Evolutionary conservation across 2,329 filamentous ascomycete genomes (phyloP).

Genomic region (Xylariomycetidae sp.): DNA sequence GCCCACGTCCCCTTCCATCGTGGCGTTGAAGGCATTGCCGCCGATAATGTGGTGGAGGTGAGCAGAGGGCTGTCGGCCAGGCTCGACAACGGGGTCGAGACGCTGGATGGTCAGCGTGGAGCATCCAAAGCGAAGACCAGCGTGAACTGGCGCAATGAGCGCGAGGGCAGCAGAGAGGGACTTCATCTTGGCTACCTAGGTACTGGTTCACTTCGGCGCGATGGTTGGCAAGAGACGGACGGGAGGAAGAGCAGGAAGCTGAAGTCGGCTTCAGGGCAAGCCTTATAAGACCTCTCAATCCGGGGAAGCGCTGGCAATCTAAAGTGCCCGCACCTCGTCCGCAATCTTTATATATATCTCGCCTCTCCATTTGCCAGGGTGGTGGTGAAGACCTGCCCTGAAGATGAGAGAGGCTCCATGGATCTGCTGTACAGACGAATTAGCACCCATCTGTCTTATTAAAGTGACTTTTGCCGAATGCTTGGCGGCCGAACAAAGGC

Average conservation of each 20-base stretch:
- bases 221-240: conserved; percentile 1
- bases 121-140: conserved; percentile 25
- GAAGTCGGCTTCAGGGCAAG: background rate
- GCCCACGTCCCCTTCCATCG: conserved; percentile 23
- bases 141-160: conserved; percentile 22
- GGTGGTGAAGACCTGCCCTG: conserved; percentile 5
- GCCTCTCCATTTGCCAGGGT: background rate
- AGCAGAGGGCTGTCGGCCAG: conserved; percentile 20
- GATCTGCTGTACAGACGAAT: conserved; percentile 12
- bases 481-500: conserved; percentile 12
- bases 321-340: background rate
- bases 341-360: background rate
- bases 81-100: conserved; percentile 25
- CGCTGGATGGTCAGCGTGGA: conserved; percentile 24
- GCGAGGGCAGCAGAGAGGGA: conserved; percentile 18
- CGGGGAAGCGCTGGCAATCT: too few relatives aligned
- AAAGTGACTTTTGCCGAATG: conserved; percentile 19
- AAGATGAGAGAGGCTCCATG: conserved; percentile 3
- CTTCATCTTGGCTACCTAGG: conserved; percentile 18
- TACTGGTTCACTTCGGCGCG: conserved; percentile 4
- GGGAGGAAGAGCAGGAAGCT: background rate
- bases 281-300: too few relatives aligned
- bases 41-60: conserved; percentile 28
- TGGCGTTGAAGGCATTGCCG: conserved; percentile 27
- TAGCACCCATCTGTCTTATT: conserved; percentile 9